A percentile compares a stretch with the other conserved stretches of the same genome.
Evolutionary conservation across 176 grass and related monocot species (phyloP).

Genomic region (Oryza rufipogon): DNA sequence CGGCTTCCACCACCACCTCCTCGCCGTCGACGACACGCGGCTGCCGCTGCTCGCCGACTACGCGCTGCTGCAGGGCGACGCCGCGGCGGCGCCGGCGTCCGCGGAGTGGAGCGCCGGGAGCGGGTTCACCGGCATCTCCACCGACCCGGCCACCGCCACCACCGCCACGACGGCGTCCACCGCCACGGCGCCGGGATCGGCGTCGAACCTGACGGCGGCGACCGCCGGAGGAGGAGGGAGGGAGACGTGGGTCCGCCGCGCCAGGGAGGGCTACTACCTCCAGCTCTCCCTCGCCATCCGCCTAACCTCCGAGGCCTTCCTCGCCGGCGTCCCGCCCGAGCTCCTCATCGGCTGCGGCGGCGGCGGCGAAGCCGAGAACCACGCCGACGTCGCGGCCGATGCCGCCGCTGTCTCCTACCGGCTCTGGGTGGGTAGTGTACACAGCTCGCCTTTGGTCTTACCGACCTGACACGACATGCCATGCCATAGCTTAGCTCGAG

Average conservation of each 20-base stretch:
- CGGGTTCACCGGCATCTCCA: conserved; percentile 40
- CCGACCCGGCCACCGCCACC: background rate
- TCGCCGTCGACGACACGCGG: conserved; percentile 12
- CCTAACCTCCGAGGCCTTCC: conserved; percentile 81
- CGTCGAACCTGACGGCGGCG: background rate
- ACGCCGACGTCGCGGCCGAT: conserved; percentile 31
- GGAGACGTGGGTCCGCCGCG: conserved; percentile 69
- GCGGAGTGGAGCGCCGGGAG: conserved; percentile 44
- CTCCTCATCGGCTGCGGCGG: conserved; percentile 32
- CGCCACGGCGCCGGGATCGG: conserved; percentile 34
- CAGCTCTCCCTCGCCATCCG: conserved; percentile 80
- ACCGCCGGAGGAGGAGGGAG: conserved; percentile 4
- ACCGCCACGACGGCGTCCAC: conserved; percentile 53
- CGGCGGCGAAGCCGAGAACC: conserved; percentile 2
- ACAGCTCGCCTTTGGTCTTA: background rate
- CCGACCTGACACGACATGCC: background rate
- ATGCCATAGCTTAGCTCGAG: conserved; percentile 2
- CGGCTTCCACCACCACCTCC: conserved; percentile 24
- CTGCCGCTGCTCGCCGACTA: conserved; percentile 56
- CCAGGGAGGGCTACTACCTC: conserved; percentile 87
- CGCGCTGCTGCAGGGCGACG: conserved; percentile 19
- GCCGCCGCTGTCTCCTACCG: conserved; percentile 77
- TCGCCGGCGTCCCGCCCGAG: conserved; percentile 59
- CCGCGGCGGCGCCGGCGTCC: background rate
- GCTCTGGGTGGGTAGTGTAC: conserved; percentile 66